Evolutionary conservation across 345 rosid genomes (phyloP).

Genomic region (Citrus hindsii): DNA sequence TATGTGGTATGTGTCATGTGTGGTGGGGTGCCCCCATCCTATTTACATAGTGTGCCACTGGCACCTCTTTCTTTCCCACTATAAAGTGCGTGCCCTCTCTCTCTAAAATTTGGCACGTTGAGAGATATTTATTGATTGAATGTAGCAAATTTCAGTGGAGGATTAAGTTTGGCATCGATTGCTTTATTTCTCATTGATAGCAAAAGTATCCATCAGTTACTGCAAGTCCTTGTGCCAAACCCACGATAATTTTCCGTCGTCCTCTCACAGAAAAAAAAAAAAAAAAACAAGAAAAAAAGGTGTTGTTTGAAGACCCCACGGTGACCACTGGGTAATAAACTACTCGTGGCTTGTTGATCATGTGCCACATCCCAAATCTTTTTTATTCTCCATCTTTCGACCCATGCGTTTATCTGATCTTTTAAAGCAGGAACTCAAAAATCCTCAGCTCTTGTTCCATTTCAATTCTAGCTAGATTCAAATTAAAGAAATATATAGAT

Average conservation of each 20-base stretch:
- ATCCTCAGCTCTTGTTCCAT: neutral
- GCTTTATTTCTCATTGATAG: constrained; percentile 18
- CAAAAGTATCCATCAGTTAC: neutral
- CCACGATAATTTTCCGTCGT: constrained; percentile 6
- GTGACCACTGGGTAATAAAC: neutral
- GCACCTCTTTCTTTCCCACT: constrained; percentile 7
- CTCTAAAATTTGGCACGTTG: neutral
- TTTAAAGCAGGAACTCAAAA: neutral
- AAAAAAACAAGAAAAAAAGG: no score
- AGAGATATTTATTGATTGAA: neutral
- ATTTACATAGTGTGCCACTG: constrained; percentile 17
- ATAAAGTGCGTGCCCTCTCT: constrained; percentile 2
- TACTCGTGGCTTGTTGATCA: neutral
- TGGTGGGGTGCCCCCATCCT: constrained; percentile 14
- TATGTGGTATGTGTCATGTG: no score
- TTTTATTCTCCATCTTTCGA: constrained; percentile 10
- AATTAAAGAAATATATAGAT: neutral
- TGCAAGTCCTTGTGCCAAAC: constrained; percentile 19
- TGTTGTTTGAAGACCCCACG: neutral
- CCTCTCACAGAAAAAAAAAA: neutral
- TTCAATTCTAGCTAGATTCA: constrained; percentile 2
- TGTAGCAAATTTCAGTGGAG: constrained; percentile 3
- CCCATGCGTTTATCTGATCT: constrained; percentile 3
- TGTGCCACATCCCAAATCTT: neutral
- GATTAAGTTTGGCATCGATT: constrained; percentile 9